phyloP scores from a whole-genome alignment of 768 basidiomycete genomes.

The Lactarius akahatsu region DNA sequence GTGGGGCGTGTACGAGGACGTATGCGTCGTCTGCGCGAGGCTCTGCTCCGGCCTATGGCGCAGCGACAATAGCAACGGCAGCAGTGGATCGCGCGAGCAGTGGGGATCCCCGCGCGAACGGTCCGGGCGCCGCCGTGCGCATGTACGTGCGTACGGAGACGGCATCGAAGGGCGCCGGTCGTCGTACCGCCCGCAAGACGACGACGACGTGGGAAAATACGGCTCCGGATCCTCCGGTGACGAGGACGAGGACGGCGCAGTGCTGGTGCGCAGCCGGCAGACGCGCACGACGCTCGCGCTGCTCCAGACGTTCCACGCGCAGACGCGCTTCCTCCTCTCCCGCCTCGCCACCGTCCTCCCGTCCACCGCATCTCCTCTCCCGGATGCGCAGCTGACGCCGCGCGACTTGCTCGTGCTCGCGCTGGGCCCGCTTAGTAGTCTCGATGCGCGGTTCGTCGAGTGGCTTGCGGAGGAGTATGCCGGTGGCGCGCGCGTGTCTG shows the following conservation, averaged over 20 bases:
- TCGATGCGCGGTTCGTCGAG: slow-evolving; percentile 74
- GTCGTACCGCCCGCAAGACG: slow-evolving; percentile 23
- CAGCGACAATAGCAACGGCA: slow-evolving; percentile 29
- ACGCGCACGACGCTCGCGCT: slow-evolving; percentile 48
- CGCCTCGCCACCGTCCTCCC: slow-evolving; percentile 33
- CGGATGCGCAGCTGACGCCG: slow-evolving; percentile 6
- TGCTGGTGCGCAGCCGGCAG: slow-evolving; percentile 36
- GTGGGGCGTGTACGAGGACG: slow-evolving; percentile 84
- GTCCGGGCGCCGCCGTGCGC: slow-evolving; percentile 27
- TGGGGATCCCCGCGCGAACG: background rate
- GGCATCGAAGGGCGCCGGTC: slow-evolving; percentile 62
- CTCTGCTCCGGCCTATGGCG: slow-evolving; percentile 78
- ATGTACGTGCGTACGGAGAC: slow-evolving; percentile 60
- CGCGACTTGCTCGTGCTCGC: slow-evolving; percentile 56
- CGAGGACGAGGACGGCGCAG: slow-evolving; percentile 50
- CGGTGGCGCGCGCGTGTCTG: slow-evolving; percentile 38
- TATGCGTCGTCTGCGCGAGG: slow-evolving; percentile 77
- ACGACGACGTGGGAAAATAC: slow-evolving; percentile 1
- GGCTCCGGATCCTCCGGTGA: background rate
- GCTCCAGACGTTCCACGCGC: slow-evolving; percentile 63
- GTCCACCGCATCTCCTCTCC: background rate
- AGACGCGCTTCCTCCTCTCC: slow-evolving; percentile 58
- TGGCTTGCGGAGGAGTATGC: slow-evolving; percentile 72
- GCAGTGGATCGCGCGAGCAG: background rate
- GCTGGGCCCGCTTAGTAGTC: slow-evolving; percentile 66